These are phyloP conservation scores for Carpinus fangiana DNA, from an alignment of 306 rosid genomes.

Conservation along the genomic window DNA sequence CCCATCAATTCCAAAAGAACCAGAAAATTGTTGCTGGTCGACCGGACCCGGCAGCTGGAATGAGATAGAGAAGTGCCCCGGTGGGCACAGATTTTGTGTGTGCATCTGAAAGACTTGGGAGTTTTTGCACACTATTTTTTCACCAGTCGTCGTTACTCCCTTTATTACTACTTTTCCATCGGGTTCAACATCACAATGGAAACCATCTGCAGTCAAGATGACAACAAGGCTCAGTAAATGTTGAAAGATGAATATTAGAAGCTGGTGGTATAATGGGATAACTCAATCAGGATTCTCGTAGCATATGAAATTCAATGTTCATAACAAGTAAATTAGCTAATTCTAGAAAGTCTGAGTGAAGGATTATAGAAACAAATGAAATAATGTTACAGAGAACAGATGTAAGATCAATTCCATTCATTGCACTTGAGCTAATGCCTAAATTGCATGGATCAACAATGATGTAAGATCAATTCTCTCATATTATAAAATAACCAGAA, in stretches of 20 bases:
- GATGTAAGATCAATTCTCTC: not conserved
- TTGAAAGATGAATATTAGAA: not conserved
- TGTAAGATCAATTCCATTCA: not conserved
- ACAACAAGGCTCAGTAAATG: not conserved
- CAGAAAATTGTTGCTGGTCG: slow-evolving; percentile 37
- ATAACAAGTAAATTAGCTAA: not conserved
- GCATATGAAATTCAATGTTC: too few relatives aligned
- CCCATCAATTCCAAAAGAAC: slow-evolving; percentile 40
- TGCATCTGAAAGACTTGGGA: slow-evolving; percentile 44
- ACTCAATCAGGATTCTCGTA: too few relatives aligned
- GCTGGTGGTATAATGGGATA: not conserved
- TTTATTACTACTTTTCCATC: slow-evolving; percentile 39
- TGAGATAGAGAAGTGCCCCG: slow-evolving; percentile 44
- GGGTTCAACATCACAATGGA: slow-evolving; percentile 43
- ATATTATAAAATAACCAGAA: not conserved
- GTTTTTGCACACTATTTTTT: slow-evolving; percentile 39
- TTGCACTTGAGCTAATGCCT: not conserved
- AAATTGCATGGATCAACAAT: not conserved
- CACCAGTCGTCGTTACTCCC: slow-evolving; percentile 41
- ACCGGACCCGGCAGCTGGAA: slow-evolving; percentile 47
- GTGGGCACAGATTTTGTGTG: slow-evolving; percentile 40
- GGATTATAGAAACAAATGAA: not conserved
- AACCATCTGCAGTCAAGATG: slow-evolving; percentile 30
- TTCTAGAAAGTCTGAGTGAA: not conserved
- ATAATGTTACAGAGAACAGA: not conserved